Conservation (phyloP, 495 filamentous ascomycete genomes). For the Daldinia childiae region DNA sequence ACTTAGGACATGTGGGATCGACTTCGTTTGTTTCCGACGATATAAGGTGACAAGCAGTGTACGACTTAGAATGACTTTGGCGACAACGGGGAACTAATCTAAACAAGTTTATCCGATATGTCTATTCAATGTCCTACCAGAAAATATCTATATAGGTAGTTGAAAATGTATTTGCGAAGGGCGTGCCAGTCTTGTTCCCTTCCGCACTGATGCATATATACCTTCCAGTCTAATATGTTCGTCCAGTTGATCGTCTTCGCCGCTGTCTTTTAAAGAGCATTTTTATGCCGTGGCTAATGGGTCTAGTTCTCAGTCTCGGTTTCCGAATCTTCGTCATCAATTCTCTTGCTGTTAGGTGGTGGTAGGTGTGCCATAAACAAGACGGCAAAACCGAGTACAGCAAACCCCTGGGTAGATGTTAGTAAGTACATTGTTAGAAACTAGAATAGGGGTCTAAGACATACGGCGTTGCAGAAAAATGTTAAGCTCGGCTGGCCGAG, state of each 20-base stretch:
- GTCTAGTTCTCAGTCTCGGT: constrained; percentile 19
- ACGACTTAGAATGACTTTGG: not conserved
- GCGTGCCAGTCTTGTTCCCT: not conserved
- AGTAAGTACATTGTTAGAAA: not conserved
- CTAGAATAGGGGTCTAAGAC: constrained; percentile 23
- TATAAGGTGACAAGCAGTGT: not conserved
- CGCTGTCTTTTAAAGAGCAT: not conserved
- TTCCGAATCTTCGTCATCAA: constrained; percentile 48
- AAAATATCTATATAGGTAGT: not conserved
- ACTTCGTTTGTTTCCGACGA: no score
- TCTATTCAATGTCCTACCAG: not conserved
- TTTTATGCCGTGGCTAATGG: not conserved
- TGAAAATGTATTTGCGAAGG: not conserved
- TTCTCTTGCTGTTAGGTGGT: constrained; percentile 52
- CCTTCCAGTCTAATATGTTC: constrained; percentile 2
- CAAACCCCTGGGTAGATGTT: constrained; percentile 48
- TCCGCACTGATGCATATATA: not conserved
- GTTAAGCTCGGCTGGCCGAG: constrained; percentile 59
- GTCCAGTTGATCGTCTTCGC: not conserved
- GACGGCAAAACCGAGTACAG: constrained; percentile 57
- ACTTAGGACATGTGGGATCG: no score
- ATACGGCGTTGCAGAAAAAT: constrained; percentile 64
- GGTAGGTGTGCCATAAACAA: constrained; percentile 60
- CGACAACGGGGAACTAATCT: not conserved
- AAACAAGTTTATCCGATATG: not conserved